Conservation (phyloP, 2,329 filamentous ascomycete genomes). For the Hymenoscyphus salicellus region DNA sequence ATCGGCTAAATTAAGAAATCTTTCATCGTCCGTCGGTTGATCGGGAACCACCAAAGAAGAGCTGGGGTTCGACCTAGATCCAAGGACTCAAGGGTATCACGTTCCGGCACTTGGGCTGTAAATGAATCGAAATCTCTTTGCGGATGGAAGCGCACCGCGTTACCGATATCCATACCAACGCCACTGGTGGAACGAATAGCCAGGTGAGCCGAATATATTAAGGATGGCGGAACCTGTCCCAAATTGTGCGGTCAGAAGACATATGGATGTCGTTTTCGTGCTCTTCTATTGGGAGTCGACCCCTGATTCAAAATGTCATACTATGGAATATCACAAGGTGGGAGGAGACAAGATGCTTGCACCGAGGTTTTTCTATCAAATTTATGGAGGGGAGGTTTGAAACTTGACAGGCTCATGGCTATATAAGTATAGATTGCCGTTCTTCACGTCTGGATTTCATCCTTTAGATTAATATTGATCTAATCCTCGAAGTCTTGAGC, state of each 20-base stretch:
- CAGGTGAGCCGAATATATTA: slow-evolving; percentile 14
- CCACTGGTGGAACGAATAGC: slow-evolving; percentile 10
- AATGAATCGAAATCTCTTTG: not conserved
- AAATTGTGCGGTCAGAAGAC: slow-evolving; percentile 14
- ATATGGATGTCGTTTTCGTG: not conserved
- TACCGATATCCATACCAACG: not conserved
- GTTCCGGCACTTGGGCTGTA: slow-evolving; percentile 4
- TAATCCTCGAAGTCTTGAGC: not conserved
- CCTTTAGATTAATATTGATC: slow-evolving; percentile 2
- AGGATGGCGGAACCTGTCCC: not conserved
- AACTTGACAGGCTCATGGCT: slow-evolving; percentile 14
- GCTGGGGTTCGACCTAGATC: slow-evolving; percentile 8
- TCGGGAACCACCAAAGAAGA: slow-evolving; percentile 9
- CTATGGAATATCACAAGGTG: not conserved
- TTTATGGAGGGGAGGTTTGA: slow-evolving; percentile 13
- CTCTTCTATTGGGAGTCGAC: not conserved
- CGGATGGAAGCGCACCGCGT: slow-evolving; percentile 15
- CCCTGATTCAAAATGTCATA: not conserved
- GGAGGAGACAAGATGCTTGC: not conserved
- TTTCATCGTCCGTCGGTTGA: slow-evolving; percentile 14
- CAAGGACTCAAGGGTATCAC: not conserved
- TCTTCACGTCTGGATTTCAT: not conserved
- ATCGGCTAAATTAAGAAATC: slow-evolving; percentile 15
- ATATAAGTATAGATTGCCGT: slow-evolving; percentile 17
- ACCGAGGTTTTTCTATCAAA: not conserved